phyloP scores from a whole-genome alignment of 1,284 basidiomycete genomes.

The Boletus semigastroideus region DNA sequence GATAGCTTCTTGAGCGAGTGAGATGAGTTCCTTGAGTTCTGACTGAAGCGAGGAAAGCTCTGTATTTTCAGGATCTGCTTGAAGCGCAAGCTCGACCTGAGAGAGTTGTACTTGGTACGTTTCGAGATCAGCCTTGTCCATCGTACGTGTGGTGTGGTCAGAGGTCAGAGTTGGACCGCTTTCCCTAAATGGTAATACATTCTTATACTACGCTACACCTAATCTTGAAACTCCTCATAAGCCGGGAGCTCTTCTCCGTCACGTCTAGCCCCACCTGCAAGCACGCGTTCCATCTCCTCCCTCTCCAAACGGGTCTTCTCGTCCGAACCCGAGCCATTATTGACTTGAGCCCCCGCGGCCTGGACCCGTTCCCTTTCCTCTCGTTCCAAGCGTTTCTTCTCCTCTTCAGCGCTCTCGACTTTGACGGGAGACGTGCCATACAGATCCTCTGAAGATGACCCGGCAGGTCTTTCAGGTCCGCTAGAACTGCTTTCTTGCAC shows the following conservation, averaged over 20 bases:
- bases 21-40: slow-evolving; percentile 89
- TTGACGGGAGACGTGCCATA: slow-evolving; percentile 29
- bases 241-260: slow-evolving; percentile 62
- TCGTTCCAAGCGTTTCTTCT: slow-evolving; percentile 49
- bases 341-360: slow-evolving; percentile 12
- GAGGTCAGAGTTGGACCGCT: no score
- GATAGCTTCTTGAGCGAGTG: slow-evolving; percentile 77
- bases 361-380: slow-evolving; percentile 39
- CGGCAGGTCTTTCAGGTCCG: slow-evolving; percentile 24
- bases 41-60: slow-evolving; percentile 77
- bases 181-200: slow-evolving; percentile 22
- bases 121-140: slow-evolving; percentile 81
- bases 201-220: background rate
- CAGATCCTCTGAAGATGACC: slow-evolving; percentile 27
- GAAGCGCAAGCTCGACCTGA: slow-evolving; percentile 86
- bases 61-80: slow-evolving; percentile 77
- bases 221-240: slow-evolving; percentile 53
- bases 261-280: slow-evolving; percentile 36
- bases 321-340: slow-evolving; percentile 44
- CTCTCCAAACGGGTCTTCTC: slow-evolving; percentile 69
- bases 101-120: slow-evolving; percentile 88
- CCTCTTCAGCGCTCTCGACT: slow-evolving; percentile 48
- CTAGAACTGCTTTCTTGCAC: slow-evolving; percentile 28
- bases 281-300: slow-evolving; percentile 59
- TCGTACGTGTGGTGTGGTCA: slow-evolving; percentile 30